Conservation (phyloP, 192 early-diverging fungal species). For the Coemansia sp. region DNA sequence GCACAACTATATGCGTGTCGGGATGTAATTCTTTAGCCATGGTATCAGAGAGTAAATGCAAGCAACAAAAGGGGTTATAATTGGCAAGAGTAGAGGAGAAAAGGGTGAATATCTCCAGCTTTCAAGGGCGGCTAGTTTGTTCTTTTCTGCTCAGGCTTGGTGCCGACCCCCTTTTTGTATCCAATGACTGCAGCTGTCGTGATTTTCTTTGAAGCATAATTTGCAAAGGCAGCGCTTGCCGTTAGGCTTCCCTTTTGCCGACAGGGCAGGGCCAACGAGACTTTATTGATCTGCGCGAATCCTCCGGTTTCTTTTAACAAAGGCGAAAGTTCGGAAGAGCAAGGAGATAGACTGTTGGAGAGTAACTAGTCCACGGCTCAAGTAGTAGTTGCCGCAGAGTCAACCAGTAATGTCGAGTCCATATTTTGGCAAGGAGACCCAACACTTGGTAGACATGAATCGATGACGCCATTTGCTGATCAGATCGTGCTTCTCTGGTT, state of each 20-base stretch:
- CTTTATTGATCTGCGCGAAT: not conserved
- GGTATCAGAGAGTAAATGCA: not conserved
- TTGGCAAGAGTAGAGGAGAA: not conserved
- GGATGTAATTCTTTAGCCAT: not conserved
- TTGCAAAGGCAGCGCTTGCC: not conserved
- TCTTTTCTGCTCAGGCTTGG: not conserved
- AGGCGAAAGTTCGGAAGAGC: not conserved
- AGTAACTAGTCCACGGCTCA: no score
- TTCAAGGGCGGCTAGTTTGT: not conserved
- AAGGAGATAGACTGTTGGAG: no score
- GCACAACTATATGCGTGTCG: not conserved
- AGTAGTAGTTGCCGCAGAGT: no score
- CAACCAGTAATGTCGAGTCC: no score
- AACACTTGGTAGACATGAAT: no score
- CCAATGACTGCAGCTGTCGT: not conserved
- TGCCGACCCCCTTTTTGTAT: not conserved
- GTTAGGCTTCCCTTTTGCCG: not conserved
- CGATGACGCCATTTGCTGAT: constrained; percentile 1
- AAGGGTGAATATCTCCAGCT: not conserved
- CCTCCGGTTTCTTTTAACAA: not conserved
- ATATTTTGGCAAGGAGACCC: no score
- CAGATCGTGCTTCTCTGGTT: no score
- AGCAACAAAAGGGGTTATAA: not conserved
- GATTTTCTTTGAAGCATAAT: not conserved
- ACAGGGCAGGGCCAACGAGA: not conserved